Evolutionary conservation across 2,329 filamentous ascomycete species (phyloP).

Genomic region (Claviceps digitariae): DNA sequence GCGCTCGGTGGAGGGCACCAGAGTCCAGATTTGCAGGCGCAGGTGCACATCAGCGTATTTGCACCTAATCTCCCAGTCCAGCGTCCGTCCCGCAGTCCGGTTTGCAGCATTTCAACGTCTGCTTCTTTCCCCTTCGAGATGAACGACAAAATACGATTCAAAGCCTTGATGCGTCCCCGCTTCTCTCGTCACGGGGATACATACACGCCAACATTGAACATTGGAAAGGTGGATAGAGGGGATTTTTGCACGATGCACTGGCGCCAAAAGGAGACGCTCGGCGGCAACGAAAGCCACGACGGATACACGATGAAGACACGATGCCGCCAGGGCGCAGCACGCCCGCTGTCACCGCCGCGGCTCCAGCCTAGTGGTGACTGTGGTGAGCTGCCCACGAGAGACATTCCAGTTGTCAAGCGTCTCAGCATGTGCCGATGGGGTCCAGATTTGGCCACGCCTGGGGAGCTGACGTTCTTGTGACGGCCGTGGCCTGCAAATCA

Average conservation of each 20-base stretch:
- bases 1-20: neutral
- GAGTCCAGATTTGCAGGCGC: neutral
- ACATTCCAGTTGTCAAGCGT: neutral
- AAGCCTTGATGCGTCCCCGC: no score
- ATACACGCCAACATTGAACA: no score
- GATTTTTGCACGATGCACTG: neutral
- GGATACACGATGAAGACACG: neutral
- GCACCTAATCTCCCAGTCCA: no score
- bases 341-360: neutral
- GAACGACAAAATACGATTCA: no score
- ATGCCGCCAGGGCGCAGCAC: neutral
- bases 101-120: neutral
- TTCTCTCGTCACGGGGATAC: no score
- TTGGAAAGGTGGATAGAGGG: neutral
- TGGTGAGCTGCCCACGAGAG: neutral
- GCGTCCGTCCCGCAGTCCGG: no score
- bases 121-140: neutral
- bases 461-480: slow-evolving; percentile 3
- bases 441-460: neutral
- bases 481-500: neutral
- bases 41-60: slow-evolving; percentile 1
- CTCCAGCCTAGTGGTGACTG: neutral
- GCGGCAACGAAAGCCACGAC: neutral
- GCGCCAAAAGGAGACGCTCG: neutral
- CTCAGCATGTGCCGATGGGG: slow-evolving; percentile 1